Evolutionary conservation across 371 early-diverging fungal genomes (phyloP).

Genomic region (Mucor lusitanicus): DNA sequence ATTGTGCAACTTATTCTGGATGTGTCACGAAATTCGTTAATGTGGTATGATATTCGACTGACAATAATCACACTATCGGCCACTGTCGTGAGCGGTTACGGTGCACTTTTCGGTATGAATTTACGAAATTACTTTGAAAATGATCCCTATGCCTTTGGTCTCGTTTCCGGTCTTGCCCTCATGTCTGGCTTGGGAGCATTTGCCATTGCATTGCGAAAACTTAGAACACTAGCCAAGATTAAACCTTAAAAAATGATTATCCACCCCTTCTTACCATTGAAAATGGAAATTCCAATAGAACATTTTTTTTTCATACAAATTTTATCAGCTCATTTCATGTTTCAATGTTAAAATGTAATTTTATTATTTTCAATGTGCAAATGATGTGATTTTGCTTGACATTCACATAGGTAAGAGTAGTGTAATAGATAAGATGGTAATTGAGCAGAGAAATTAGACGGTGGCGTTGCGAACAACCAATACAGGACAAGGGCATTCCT

Average conservation of each 20-base stretch:
- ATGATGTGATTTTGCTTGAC: not conserved
- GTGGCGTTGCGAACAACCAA: slow-evolving; percentile 51
- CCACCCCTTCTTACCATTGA: not conserved
- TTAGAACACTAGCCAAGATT: slow-evolving; percentile 36
- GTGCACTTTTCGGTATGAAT: slow-evolving; percentile 92
- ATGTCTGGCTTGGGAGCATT: slow-evolving; percentile 41
- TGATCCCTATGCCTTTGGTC: slow-evolving; percentile 68
- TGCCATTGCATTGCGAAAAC: slow-evolving; percentile 32
- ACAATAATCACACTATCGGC: slow-evolving; percentile 80
- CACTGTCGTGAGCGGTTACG: slow-evolving; percentile 55
- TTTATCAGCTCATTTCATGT: slow-evolving; percentile 1
- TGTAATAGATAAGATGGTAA: not conserved
- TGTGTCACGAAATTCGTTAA: slow-evolving; percentile 80
- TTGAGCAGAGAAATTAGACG: slow-evolving; percentile 21
- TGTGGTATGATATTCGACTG: slow-evolving; percentile 82
- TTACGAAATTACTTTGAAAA: slow-evolving; percentile 72
- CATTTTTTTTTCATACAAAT: not conserved
- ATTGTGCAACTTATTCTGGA: slow-evolving; percentile 85
- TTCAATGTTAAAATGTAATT: not conserved
- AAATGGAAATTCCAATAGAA: not conserved
- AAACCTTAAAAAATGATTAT: slow-evolving; percentile 16
- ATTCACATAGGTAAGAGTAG: not conserved
- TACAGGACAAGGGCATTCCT: slow-evolving; percentile 54
- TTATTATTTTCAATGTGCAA: not conserved
- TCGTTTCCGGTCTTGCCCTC: slow-evolving; percentile 60